Evolutionary conservation across 108 stramenopile species (phyloP).

Genomic region (Pseudonitzschia pungens): DNA sequence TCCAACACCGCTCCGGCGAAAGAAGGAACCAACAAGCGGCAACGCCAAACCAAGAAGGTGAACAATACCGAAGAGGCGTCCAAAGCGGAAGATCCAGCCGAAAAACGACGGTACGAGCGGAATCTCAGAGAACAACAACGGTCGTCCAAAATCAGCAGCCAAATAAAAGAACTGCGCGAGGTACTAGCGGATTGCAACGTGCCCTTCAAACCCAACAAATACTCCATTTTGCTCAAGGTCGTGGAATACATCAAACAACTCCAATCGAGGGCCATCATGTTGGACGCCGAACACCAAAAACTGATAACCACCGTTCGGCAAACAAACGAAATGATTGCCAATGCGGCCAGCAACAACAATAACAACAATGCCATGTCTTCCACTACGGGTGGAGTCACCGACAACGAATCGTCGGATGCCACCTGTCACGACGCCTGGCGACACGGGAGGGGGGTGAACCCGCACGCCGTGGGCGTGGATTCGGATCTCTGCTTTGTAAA

Average conservation of each 20-base stretch:
- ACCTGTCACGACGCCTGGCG: conserved; percentile 2
- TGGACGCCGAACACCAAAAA: conserved; percentile 77
- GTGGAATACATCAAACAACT: conserved; percentile 80
- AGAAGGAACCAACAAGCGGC: background rate
- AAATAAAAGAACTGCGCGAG: conserved; percentile 76
- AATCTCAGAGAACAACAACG: conserved; percentile 87
- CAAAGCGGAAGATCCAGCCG: conserved; percentile 51
- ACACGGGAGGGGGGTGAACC: conserved; percentile 1
- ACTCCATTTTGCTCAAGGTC: conserved; percentile 78
- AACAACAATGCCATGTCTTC: conserved; percentile 13
- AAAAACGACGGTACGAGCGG: conserved; percentile 70
- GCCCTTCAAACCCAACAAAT: conserved; percentile 83
- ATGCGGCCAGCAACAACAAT: conserved; percentile 11
- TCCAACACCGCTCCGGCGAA: background rate
- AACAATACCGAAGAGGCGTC: conserved; percentile 29
- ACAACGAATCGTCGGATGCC: conserved; percentile 7
- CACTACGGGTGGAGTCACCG: conserved; percentile 8
- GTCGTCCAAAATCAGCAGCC: conserved; percentile 71
- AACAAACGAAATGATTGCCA: conserved; percentile 55
- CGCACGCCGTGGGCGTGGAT: conserved; percentile 19
- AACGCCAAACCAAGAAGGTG: conserved; percentile 7
- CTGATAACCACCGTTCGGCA: conserved; percentile 62
- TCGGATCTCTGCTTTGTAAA: conserved; percentile 65
- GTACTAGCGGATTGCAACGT: conserved; percentile 71
- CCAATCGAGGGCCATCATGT: conserved; percentile 57